Conservation (phyloP, 2,329 filamentous ascomycete species). For the Pestalotiopsis sp. region DNA sequence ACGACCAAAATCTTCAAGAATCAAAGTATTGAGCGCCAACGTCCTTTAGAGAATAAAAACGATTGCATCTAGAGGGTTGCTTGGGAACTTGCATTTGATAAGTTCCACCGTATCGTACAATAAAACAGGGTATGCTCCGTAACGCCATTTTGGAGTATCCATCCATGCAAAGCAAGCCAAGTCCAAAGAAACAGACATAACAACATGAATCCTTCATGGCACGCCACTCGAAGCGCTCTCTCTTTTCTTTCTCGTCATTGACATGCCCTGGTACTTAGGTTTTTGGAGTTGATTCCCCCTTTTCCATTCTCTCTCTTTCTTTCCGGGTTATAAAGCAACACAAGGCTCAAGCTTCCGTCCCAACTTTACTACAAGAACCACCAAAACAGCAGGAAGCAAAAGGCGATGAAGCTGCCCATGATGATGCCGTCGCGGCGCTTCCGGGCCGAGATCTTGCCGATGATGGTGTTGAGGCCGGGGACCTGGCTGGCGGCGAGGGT, state of each 20-base stretch:
- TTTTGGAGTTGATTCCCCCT: no score
- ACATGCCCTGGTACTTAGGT: background rate
- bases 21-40: background rate
- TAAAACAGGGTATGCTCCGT: conserved; percentile 65
- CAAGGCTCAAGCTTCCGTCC: no score
- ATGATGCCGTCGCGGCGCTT: conserved; percentile 95
- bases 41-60: background rate
- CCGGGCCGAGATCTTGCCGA: conserved; percentile 89
- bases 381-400: conserved; percentile 87
- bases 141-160: conserved; percentile 8
- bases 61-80: conserved; percentile 15
- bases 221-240: background rate
- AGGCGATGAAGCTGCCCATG: conserved; percentile 85
- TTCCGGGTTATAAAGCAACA: no score
- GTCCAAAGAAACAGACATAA: background rate
- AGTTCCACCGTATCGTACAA: conserved; percentile 67
- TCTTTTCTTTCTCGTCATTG: background rate
- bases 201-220: background rate
- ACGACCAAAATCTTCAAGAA: background rate
- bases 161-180: conserved; percentile 4
- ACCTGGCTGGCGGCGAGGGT: conserved; percentile 87
- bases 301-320: no score
- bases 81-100: conserved; percentile 42
- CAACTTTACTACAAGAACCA: conserved; percentile 53
- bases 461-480: conserved; percentile 89